Conservation (phyloP, 2,329 filamentous ascomycete species). For the Elsinoe australis region DNA sequence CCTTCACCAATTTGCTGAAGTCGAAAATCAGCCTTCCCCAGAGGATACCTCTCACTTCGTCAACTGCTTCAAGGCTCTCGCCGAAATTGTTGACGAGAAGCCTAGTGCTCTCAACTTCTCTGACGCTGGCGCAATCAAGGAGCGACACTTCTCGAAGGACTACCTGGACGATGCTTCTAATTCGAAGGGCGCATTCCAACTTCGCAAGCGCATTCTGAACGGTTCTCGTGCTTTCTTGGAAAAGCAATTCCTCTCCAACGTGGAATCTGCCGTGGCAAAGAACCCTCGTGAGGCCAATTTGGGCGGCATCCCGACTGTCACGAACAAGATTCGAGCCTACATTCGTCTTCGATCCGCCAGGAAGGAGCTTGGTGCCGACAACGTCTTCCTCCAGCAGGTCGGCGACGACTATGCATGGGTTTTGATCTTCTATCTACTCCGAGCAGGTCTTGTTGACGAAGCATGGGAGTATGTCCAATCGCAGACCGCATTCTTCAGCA, state of each 20-base stretch:
- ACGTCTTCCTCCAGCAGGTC: conserved; percentile 69
- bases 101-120: conserved; percentile 51
- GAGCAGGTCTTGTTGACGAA: conserved; percentile 75
- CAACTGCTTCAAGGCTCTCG: conserved; percentile 74
- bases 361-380: conserved; percentile 78
- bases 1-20: conserved; percentile 64
- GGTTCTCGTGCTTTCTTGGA: conserved; percentile 77
- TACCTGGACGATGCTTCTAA: conserved; percentile 70
- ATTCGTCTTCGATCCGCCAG: conserved; percentile 71
- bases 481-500: conserved; percentile 73
- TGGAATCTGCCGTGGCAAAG: conserved; percentile 70
- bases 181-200: conserved; percentile 54
- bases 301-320: conserved; percentile 77
- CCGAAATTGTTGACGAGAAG: conserved; percentile 69
- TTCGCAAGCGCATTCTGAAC: conserved; percentile 71
- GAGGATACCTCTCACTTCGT: conserved; percentile 56
- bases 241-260: conserved; percentile 66
- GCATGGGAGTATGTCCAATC: conserved; percentile 78
- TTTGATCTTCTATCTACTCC: conserved; percentile 82
- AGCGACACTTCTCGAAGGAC: conserved; percentile 66
- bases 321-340: conserved; percentile 88
- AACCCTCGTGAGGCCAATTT: conserved; percentile 83
- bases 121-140: conserved; percentile 58
- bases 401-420: conserved; percentile 85
- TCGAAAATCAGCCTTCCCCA: conserved; percentile 63